Conservation (phyloP, 441 rosid genomes). For the Erodium moschatum region DNA sequence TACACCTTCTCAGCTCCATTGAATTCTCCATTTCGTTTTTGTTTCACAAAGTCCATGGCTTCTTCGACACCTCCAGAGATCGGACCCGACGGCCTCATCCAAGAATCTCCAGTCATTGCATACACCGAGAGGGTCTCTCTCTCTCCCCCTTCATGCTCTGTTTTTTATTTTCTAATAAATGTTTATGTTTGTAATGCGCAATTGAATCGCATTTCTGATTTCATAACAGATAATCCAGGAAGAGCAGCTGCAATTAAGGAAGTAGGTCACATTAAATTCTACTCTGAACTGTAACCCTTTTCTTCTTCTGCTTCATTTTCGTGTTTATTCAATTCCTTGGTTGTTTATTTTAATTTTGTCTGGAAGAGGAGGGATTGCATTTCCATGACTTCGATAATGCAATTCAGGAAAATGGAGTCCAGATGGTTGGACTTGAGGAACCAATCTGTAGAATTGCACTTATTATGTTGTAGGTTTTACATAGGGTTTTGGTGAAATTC, state of each 20-base stretch:
- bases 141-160: constrained; percentile 2
- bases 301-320: not conserved
- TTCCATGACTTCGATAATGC: not conserved
- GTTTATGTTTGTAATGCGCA: not conserved
- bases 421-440: not conserved
- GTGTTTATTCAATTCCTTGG: not conserved
- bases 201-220: not conserved
- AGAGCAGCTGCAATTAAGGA: constrained; percentile 74
- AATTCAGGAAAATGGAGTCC: not conserved
- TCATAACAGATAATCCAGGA: constrained; percentile 60
- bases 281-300: constrained; percentile 9
- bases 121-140: constrained; percentile 72
- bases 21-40: constrained; percentile 31
- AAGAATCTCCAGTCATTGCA: constrained; percentile 72
- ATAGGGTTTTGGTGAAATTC: not conserved
- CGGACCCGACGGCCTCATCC: constrained; percentile 77
- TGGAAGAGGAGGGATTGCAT: not conserved
- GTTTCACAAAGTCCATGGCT: no score
- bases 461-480: not conserved
- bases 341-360: not conserved
- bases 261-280: constrained; percentile 34
- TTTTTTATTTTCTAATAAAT: not conserved
- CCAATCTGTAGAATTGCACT: not conserved
- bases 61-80: constrained; percentile 40
- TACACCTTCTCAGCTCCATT: constrained; percentile 16